Percentiles rank a stretch among this genome's conserved stretches.
phyloP scores from a whole-genome alignment of 495 filamentous ascomycete genomes.

The Stereocaulon alpinum region DNA sequence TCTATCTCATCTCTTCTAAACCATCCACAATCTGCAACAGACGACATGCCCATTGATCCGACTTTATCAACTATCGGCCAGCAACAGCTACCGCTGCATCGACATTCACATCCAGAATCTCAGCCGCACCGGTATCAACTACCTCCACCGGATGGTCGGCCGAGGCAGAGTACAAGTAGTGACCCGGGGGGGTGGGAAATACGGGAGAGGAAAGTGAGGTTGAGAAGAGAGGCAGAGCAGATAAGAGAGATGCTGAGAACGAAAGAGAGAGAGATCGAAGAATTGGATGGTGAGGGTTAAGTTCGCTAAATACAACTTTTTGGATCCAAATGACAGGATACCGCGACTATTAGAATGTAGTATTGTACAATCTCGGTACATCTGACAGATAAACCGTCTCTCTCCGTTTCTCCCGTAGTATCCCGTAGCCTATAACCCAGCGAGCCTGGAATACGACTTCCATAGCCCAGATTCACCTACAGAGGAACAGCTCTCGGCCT shows the following conservation, averaged over 20 bases:
- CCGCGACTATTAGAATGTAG: constrained; percentile 4
- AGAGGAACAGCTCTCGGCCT: constrained; percentile 61
- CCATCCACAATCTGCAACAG: constrained; percentile 32
- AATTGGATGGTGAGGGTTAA: constrained; percentile 34
- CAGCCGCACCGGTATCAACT: constrained; percentile 24
- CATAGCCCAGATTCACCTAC: background rate
- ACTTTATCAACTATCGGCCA: constrained; percentile 32
- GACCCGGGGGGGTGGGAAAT: constrained; percentile 35
- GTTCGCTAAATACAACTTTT: background rate
- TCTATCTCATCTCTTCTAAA: constrained; percentile 79
- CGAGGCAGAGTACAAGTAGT: constrained; percentile 34
- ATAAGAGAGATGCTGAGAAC: constrained; percentile 65
- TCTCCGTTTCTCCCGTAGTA: background rate
- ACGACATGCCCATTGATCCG: constrained; percentile 41
- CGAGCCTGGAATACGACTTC: background rate
- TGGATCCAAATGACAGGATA: background rate
- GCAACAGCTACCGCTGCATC: constrained; percentile 27
- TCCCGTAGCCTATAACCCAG: background rate
- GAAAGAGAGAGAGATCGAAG: constrained; percentile 71
- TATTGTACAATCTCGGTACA: background rate
- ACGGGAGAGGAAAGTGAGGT: constrained; percentile 51
- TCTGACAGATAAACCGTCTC: background rate
- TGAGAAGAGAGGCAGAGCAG: constrained; percentile 63
- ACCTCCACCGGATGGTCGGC: constrained; percentile 23
- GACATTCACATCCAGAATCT: constrained; percentile 26